Evolutionary conservation across 1,284 basidiomycete species (phyloP).

Genomic region (Leucoagaricus sp.): DNA sequence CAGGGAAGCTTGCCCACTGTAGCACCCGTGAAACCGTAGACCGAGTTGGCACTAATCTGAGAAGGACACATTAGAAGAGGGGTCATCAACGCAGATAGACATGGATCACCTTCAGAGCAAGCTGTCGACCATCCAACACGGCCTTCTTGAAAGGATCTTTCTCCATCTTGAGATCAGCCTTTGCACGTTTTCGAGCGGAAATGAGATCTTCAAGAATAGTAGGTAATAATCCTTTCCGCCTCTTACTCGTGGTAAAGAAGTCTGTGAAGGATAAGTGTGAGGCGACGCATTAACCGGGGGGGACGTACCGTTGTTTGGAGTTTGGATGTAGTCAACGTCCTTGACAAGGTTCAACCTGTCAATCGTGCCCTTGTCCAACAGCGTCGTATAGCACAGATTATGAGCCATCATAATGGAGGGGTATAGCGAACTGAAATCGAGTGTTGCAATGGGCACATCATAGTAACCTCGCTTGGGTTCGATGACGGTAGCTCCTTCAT

Average conservation of each 20-base stretch:
- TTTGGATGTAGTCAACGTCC: constrained; percentile 87
- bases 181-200: constrained; percentile 88
- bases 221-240: constrained; percentile 86
- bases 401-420: constrained; percentile 99
- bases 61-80: constrained; percentile 7
- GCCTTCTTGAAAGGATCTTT: constrained; percentile 95
- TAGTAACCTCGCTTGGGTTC: constrained; percentile 95
- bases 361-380: constrained; percentile 78
- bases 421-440: constrained; percentile 97
- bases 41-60: constrained; percentile 95
- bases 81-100: not conserved
- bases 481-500: constrained; percentile 96
- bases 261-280: constrained; percentile 48
- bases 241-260: constrained; percentile 74
- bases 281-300: not conserved
- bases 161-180: constrained; percentile 92
- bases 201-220: constrained; percentile 93
- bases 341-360: constrained; percentile 77
- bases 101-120: constrained; percentile 80
- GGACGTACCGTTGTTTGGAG: constrained; percentile 86
- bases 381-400: constrained; percentile 94
- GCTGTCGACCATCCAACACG: constrained; percentile 91
- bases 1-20: constrained; percentile 95
- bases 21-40: constrained; percentile 96
- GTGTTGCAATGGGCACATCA: constrained; percentile 90